A percentile compares a stretch with the other conserved stretches of the same genome.
Evolutionary conservation across 352 stramenopile genomes (phyloP).

Genomic region (Pythium brassicae): DNA sequence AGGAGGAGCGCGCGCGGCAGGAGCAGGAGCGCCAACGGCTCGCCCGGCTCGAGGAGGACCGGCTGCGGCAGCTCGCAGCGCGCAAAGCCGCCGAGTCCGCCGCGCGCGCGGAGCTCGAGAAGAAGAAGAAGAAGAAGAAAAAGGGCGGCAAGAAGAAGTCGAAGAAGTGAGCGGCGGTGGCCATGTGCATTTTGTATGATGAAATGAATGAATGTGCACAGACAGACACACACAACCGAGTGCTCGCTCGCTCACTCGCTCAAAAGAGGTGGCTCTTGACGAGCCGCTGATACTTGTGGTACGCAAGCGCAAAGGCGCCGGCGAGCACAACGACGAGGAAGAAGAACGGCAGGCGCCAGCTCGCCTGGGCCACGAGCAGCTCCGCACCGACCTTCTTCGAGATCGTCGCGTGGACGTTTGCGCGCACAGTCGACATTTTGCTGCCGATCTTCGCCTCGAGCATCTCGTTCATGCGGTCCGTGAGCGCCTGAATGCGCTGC

Average conservation of each 20-base stretch:
- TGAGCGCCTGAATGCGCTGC: slow-evolving; percentile 64
- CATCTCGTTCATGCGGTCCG: slow-evolving; percentile 63
- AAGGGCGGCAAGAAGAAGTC: slow-evolving; percentile 47
- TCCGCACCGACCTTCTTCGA: slow-evolving; percentile 62
- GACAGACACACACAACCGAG: background rate
- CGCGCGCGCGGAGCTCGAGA: slow-evolving; percentile 68
- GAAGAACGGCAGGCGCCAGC: slow-evolving; percentile 82
- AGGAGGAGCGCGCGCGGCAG: slow-evolving; percentile 35
- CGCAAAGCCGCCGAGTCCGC: slow-evolving; percentile 71
- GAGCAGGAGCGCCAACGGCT: slow-evolving; percentile 51
- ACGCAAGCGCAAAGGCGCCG: slow-evolving; percentile 50
- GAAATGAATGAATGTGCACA: background rate
- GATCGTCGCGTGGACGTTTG: slow-evolving; percentile 69
- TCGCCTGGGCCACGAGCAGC: slow-evolving; percentile 47
- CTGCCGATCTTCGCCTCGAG: slow-evolving; percentile 74
- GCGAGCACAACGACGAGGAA: slow-evolving; percentile 63
- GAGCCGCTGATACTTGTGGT: slow-evolving; percentile 86
- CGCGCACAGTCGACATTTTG: slow-evolving; percentile 55
- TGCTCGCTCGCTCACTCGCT: slow-evolving; percentile 10
- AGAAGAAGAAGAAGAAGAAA: slow-evolving; percentile 81
- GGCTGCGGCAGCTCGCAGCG: slow-evolving; percentile 53
- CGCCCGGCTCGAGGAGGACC: slow-evolving; percentile 59
- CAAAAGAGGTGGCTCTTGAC: slow-evolving; percentile 84
- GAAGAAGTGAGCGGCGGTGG: slow-evolving; percentile 1
- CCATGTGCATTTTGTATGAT: no score